Evolutionary conservation across 306 rosid genomes (phyloP).

Genomic region (Rosa persica): DNA sequence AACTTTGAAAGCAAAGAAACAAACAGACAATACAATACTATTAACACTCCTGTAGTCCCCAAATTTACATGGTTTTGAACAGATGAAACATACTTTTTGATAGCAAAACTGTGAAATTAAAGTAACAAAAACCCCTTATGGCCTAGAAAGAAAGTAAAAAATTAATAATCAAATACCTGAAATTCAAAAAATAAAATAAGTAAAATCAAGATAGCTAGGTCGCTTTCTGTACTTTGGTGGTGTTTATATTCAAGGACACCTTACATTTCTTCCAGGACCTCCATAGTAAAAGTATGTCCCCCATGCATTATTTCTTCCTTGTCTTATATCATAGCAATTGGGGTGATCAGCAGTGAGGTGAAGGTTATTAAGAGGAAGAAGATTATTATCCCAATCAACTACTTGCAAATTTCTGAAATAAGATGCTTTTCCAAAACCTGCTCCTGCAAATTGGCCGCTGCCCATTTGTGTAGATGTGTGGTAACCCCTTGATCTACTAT

Average conservation of each 20-base stretch:
- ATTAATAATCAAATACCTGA: conserved; percentile 21
- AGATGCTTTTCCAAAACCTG: conserved; percentile 89
- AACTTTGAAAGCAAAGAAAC: conserved; percentile 13
- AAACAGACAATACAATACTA: conserved; percentile 29
- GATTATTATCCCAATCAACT: conserved; percentile 94
- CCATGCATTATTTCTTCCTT: conserved; percentile 79
- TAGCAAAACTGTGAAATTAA: conserved; percentile 33
- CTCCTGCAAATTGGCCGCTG: conserved; percentile 94
- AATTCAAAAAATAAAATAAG: conserved; percentile 8
- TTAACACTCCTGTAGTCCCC: conserved; percentile 34
- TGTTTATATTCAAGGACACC: conserved; percentile 65
- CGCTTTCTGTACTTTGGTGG: conserved; percentile 24
- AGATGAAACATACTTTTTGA: conserved; percentile 21
- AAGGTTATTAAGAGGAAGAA: conserved; percentile 75
- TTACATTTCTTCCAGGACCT: conserved; percentile 94
- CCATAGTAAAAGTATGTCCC: conserved; percentile 98
- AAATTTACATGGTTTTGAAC: conserved; percentile 44
- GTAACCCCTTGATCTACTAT: conserved; percentile 73
- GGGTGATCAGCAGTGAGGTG: conserved; percentile 84
- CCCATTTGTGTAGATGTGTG: conserved; percentile 99
- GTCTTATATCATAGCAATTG: conserved; percentile 82
- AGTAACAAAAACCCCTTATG: conserved; percentile 35
- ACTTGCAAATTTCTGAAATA: conserved; percentile 90
- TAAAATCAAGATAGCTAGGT: conserved; percentile 9
- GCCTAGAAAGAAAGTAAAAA: conserved; percentile 27